A percentile compares a stretch with the other conserved stretches of the same genome.
Conservation (phyloP, 2,329 filamentous ascomycete species). For the Beauveria australis region DNA sequence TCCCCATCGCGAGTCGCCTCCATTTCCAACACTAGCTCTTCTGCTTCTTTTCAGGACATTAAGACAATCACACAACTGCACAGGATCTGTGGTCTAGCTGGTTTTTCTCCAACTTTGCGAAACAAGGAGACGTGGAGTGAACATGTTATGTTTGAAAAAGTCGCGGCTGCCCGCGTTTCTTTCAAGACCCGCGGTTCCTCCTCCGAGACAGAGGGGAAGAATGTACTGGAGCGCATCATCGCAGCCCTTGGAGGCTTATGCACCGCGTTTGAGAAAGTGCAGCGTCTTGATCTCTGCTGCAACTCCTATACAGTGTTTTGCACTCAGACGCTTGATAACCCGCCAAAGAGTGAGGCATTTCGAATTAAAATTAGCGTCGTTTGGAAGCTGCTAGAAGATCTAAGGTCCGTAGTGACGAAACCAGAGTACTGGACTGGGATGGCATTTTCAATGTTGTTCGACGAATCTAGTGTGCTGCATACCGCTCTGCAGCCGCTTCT, state of each 20-base stretch:
- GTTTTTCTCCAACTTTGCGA: not conserved
- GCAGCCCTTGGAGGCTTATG: not conserved
- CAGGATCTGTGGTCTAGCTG: not conserved
- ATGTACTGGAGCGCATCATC: too few species aligned
- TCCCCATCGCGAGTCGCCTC: not conserved
- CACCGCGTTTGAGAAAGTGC: not conserved
- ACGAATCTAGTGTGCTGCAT: not conserved
- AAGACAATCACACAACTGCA: not conserved
- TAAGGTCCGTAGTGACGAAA: not conserved
- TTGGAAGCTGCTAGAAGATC: not conserved
- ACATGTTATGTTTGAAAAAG: not conserved
- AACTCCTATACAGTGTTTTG: not conserved
- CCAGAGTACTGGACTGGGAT: rapidly evolving
- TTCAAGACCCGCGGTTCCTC: rapidly evolving
- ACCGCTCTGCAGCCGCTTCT: not conserved
- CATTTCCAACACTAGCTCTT: not conserved
- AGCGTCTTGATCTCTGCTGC: not conserved
- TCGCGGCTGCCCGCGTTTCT: not conserved
- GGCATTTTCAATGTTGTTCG: rapidly evolving
- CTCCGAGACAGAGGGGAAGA: too few species aligned
- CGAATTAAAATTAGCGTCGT: not conserved
- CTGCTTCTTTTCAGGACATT: not conserved
- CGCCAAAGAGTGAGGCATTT: not conserved
- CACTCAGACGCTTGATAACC: not conserved
- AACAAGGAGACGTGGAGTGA: not conserved